phyloP scores from a whole-genome alignment of 768 basidiomycete genomes.

The Pisolithus orientalis region DNA sequence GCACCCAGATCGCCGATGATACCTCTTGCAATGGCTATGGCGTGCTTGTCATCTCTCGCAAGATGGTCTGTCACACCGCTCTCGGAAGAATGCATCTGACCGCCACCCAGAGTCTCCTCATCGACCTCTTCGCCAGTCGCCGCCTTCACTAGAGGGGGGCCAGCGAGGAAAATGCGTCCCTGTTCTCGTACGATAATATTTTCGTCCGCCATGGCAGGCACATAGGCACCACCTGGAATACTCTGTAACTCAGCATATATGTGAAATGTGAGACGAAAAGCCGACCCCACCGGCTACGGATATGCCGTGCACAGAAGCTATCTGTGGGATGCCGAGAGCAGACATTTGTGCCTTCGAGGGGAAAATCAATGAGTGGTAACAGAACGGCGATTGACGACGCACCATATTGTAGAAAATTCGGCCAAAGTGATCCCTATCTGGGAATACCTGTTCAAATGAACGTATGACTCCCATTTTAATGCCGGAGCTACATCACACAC shows the following conservation, averaged over 20 bases:
- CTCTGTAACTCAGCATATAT: slow-evolving; percentile 4
- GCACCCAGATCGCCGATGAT: slow-evolving; percentile 74
- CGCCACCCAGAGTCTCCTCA: slow-evolving; percentile 88
- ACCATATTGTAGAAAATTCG: slow-evolving; percentile 98
- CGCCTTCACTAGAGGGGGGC: slow-evolving; percentile 91
- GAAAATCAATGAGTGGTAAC: slow-evolving; percentile 7
- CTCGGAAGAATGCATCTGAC: slow-evolving; percentile 85
- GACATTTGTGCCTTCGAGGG: slow-evolving; percentile 79
- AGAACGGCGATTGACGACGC: slow-evolving; percentile 2
- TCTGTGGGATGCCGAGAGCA: slow-evolving; percentile 83
- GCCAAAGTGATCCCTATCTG: slow-evolving; percentile 93
- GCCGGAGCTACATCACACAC: slow-evolving; percentile 25
- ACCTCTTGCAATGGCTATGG: slow-evolving; percentile 69
- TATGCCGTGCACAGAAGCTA: slow-evolving; percentile 91
- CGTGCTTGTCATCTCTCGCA: slow-evolving; percentile 80
- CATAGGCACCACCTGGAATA: slow-evolving; percentile 74
- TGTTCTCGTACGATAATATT: slow-evolving; percentile 88
- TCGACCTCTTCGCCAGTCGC: slow-evolving; percentile 92
- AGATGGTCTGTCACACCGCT: slow-evolving; percentile 90
- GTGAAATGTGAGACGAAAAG: background rate
- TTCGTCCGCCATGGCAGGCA: slow-evolving; percentile 95
- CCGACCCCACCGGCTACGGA: slow-evolving; percentile 66
- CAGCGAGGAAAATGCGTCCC: slow-evolving; percentile 90
- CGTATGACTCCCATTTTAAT: slow-evolving; percentile 1
- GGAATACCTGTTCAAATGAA: slow-evolving; percentile 54